Conservation (phyloP, 2,329 filamentous ascomycete genomes). For the Drechslerella coelobrocha region DNA sequence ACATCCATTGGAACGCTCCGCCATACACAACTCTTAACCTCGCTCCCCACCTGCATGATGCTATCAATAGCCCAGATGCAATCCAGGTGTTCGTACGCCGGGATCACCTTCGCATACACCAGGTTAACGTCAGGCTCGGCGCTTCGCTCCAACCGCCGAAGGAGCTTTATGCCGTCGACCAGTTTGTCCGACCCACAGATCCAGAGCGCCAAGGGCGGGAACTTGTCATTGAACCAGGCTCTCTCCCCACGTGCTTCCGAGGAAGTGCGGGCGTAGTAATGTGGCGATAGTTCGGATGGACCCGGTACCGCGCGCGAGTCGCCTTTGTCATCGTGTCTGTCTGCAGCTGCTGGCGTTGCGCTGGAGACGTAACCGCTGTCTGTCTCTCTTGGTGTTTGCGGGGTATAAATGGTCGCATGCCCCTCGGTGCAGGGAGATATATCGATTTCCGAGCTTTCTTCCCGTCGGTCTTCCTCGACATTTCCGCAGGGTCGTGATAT, state of each 20-base stretch:
- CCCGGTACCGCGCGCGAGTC: neutral
- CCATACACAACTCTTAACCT: constrained; percentile 84
- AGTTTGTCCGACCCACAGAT: constrained; percentile 81
- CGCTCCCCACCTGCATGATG: constrained; percentile 79
- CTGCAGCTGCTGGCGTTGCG: neutral
- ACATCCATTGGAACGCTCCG: constrained; percentile 69
- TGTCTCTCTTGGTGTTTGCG: neutral
- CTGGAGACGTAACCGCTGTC: neutral
- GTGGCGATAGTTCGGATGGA: neutral
- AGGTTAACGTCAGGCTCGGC: constrained; percentile 81
- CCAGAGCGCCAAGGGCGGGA: constrained; percentile 87
- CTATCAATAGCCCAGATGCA: constrained; percentile 94
- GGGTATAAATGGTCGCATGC: neutral
- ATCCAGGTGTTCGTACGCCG: constrained; percentile 91
- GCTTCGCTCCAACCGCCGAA: constrained; percentile 75
- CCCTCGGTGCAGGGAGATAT: neutral
- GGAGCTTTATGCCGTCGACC: constrained; percentile 78
- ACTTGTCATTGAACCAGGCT: constrained; percentile 82
- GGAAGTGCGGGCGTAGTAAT: neutral
- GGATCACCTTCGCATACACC: constrained; percentile 81
- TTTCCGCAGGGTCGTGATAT: neutral
- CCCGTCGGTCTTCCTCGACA: constrained; percentile 16
- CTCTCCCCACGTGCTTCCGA: constrained; percentile 37
- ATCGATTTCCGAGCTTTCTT: constrained; percentile 11
- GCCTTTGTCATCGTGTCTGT: neutral